Evolutionary conservation across 495 filamentous ascomycete species (phyloP).

Genomic region (Stereocaulon alpinum): DNA sequence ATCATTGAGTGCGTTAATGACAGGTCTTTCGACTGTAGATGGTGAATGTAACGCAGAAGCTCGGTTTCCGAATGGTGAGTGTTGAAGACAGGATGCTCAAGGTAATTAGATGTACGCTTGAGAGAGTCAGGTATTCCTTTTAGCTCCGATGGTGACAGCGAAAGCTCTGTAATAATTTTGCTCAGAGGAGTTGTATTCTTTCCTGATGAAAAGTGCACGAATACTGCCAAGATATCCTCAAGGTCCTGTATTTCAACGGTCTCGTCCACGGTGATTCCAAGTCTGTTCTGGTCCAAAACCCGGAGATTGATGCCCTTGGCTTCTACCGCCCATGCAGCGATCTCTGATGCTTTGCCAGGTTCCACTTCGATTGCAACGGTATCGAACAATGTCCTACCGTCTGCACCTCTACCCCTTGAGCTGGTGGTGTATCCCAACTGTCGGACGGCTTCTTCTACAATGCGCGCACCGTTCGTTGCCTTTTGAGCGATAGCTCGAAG

Average conservation of each 20-base stretch:
- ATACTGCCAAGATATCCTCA: constrained; percentile 48
- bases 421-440: constrained; percentile 56
- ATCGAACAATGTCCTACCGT: constrained; percentile 59
- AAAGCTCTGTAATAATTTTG: constrained; percentile 27
- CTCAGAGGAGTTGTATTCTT: constrained; percentile 25
- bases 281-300: constrained; percentile 44
- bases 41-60: constrained; percentile 87
- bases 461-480: constrained; percentile 57
- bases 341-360: constrained; percentile 37
- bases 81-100: constrained; percentile 96
- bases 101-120: constrained; percentile 61
- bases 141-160: constrained; percentile 24
- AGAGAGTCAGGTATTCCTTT: constrained; percentile 47
- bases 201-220: constrained; percentile 34
- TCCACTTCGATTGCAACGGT: constrained; percentile 62
- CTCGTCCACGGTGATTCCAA: constrained; percentile 67
- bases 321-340: constrained; percentile 41
- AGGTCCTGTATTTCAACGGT: constrained; percentile 54
- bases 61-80: constrained; percentile 94
- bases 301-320: constrained; percentile 53
- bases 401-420: constrained; percentile 42
- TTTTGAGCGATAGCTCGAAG: constrained; percentile 77
- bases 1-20: constrained; percentile 98
- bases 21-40: constrained; percentile 90
- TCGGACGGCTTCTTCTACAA: constrained; percentile 57